A percentile compares a stretch with the other conserved stretches of the same genome.
Conservation (phyloP, 1,284 basidiomycete species). For the Puccinia brachypodii region DNA sequence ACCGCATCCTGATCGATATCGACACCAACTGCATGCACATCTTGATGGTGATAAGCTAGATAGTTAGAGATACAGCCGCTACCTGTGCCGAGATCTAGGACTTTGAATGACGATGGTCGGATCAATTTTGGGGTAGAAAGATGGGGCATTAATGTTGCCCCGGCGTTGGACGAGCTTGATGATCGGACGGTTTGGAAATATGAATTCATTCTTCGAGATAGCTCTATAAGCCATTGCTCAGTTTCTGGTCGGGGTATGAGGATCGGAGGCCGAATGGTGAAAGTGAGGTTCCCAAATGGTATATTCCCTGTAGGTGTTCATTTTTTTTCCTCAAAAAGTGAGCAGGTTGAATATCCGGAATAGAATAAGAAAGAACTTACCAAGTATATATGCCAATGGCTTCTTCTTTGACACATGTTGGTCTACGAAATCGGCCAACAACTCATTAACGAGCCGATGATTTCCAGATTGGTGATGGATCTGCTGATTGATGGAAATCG, state of each 20-base stretch:
- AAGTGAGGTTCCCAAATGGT: constrained; percentile 78
- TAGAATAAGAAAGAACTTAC: not conserved
- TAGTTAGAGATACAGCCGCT: constrained; percentile 83
- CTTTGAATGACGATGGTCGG: constrained; percentile 49
- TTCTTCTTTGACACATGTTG: constrained; percentile 32
- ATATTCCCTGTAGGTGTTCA: constrained; percentile 66
- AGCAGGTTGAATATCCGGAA: too few species aligned
- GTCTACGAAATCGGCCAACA: constrained; percentile 19
- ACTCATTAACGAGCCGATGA: not conserved
- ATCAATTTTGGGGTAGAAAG: not conserved
- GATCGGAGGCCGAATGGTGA: constrained; percentile 71
- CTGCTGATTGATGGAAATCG: constrained; percentile 12
- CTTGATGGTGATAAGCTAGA: constrained; percentile 61
- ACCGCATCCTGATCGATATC: constrained; percentile 73
- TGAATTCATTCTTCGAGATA: constrained; percentile 49
- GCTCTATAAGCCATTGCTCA: constrained; percentile 66
- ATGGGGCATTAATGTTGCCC: constrained; percentile 47
- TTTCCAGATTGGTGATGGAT: not conserved
- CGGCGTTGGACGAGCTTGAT: constrained; percentile 45
- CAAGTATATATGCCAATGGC: constrained; percentile 43
- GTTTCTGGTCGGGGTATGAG: constrained; percentile 92
- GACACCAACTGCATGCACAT: constrained; percentile 65
- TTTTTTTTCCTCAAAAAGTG: not conserved
- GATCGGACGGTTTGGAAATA: constrained; percentile 1
- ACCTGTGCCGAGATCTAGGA: constrained; percentile 87